phyloP scores from a whole-genome alignment of 2,329 filamentous ascomycete genomes.

The Sclerotinia glacialis region DNA sequence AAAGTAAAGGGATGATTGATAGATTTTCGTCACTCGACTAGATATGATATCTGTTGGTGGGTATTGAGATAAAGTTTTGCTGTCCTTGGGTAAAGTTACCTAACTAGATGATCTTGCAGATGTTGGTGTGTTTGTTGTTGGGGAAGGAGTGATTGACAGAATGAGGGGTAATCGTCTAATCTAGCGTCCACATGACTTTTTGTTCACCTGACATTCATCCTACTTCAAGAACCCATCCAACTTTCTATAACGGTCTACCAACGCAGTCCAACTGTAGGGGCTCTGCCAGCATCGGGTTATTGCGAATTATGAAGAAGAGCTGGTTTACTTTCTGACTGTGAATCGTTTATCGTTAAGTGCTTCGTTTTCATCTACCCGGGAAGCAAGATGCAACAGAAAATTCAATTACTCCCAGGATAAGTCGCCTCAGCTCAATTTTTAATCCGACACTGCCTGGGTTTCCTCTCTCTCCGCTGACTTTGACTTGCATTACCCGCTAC shows the following conservation, averaged over 20 bases:
- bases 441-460: neutral
- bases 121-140: neutral
- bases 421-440: neutral
- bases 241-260: too few species aligned
- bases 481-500: neutral
- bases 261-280: too few species aligned
- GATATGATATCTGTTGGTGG: neutral
- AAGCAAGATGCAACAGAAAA: too few species aligned
- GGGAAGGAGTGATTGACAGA: neutral
- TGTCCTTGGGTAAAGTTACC: neutral
- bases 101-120: neutral
- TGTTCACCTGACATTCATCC: too few species aligned
- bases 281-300: too few species aligned
- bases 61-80: neutral
- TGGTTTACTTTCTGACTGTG: too few species aligned
- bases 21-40: neutral
- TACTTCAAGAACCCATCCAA: too few species aligned
- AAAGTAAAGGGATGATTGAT: neutral
- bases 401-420: neutral
- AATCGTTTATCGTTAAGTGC: too few species aligned
- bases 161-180: neutral
- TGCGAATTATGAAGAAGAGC: too few species aligned
- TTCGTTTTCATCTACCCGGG: too few species aligned
- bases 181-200: neutral
- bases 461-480: neutral